A percentile compares a stretch with the other conserved stretches of the same genome.
phyloP scores from a whole-genome alignment of 164 flowering plant species.

The Sextonia rubra region DNA sequence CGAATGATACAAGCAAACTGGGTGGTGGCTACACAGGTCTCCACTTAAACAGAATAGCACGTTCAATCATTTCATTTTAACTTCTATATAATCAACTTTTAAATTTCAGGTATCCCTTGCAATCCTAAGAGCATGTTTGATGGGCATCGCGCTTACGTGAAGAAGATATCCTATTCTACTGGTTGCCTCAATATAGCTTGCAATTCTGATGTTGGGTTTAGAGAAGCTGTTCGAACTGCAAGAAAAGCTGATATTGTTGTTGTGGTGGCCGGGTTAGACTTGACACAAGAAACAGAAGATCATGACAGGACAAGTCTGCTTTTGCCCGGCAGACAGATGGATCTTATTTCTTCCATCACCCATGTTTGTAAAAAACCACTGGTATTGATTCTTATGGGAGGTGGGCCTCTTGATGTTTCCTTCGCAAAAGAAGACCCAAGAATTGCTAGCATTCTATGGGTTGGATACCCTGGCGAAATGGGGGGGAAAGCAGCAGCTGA shows the following conservation, averaged over 20 bases:
- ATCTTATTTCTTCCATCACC: slow-evolving; percentile 54
- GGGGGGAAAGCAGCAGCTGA: slow-evolving; percentile 84
- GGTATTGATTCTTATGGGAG: slow-evolving; percentile 74
- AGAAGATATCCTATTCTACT: slow-evolving; percentile 35
- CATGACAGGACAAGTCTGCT: slow-evolving; percentile 71
- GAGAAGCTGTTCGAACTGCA: slow-evolving; percentile 56
- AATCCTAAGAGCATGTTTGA: slow-evolving; percentile 43
- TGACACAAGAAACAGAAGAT: slow-evolving; percentile 84
- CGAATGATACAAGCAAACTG: slow-evolving; percentile 40
- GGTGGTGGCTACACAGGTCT: slow-evolving; percentile 84
- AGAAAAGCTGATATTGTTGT: slow-evolving; percentile 60
- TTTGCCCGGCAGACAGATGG: slow-evolving; percentile 86
- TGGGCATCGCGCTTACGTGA: slow-evolving; percentile 38
- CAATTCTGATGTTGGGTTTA: slow-evolving; percentile 39
- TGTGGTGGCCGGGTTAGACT: slow-evolving; percentile 70
- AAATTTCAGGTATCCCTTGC: slow-evolving; percentile 65
- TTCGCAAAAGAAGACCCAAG: slow-evolving; percentile 53
- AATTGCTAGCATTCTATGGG: slow-evolving; percentile 83
- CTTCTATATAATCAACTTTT: neutral
- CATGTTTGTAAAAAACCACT: slow-evolving; percentile 57
- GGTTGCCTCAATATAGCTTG: slow-evolving; percentile 73
- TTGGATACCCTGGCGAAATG: slow-evolving; percentile 93
- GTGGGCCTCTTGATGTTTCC: slow-evolving; percentile 87
- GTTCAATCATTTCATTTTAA: neutral
- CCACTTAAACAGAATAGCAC: too few relatives aligned